A percentile compares a stretch with the other conserved stretches of the same genome.
Evolutionary conservation across 768 basidiomycete genomes (phyloP).

Genomic region (Rhodosporidiobolus sp.): DNA sequence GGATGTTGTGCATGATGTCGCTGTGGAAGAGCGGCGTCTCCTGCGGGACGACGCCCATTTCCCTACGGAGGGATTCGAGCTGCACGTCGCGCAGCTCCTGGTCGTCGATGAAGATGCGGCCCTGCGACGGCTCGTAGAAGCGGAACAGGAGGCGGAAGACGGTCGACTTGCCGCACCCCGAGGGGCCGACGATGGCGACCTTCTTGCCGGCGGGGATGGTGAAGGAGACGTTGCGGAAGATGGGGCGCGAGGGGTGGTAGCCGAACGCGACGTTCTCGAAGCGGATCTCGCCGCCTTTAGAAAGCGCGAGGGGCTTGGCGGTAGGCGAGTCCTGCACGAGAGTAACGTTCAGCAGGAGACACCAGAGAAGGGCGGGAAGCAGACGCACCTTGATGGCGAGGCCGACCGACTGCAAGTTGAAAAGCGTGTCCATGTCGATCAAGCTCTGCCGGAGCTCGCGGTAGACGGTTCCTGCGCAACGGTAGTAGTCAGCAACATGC

Average conservation of each 20-base stretch:
- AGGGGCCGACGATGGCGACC: conserved; percentile 93
- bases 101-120: conserved; percentile 74
- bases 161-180: conserved; percentile 96
- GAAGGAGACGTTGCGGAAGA: conserved; percentile 83
- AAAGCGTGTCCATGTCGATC: conserved; percentile 93
- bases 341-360: neutral
- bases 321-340: conserved; percentile 61
- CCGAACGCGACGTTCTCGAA: conserved; percentile 90
- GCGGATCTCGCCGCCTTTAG: conserved; percentile 79
- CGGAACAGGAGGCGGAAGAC: conserved; percentile 89
- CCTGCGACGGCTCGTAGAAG: conserved; percentile 82
- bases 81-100: conserved; percentile 76
- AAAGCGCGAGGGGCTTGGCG: conserved; percentile 61
- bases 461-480: conserved; percentile 68
- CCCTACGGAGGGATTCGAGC: conserved; percentile 65
- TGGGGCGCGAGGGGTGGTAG: conserved; percentile 86
- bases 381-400: conserved; percentile 54
- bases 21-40: conserved; percentile 97
- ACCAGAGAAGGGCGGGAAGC: neutral
- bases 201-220: conserved; percentile 93
- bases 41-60: conserved; percentile 93
- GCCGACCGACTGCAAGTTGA: conserved; percentile 71
- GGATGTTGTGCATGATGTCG: conserved; percentile 89
- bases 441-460: conserved; percentile 93
- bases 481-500: neutral